Evolutionary conservation across 2,329 filamentous ascomycete genomes (phyloP).

Genomic region (Beauveria varroae): DNA sequence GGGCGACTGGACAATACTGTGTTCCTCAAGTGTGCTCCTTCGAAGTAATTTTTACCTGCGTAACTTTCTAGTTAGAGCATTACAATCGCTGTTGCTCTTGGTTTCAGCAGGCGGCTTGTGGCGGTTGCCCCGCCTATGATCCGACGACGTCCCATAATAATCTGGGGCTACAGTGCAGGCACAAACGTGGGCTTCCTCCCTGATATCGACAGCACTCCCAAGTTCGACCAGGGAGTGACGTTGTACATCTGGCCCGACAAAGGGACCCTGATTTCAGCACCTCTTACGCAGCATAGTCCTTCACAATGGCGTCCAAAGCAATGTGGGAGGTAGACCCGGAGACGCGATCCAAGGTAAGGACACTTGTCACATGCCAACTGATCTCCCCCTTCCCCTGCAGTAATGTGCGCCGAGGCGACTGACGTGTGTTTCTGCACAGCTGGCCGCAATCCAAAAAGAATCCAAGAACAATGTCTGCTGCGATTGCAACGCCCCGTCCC

Average conservation of each 20-base stretch:
- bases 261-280: neutral
- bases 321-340: slow-evolving; percentile 99
- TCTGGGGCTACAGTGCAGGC: slow-evolving; percentile 1
- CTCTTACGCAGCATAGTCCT: slow-evolving; percentile 1
- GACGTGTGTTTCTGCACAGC: slow-evolving; percentile 40
- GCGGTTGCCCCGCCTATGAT: slow-evolving; percentile 12
- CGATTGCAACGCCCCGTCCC: slow-evolving; percentile 91
- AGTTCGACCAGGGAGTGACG: neutral
- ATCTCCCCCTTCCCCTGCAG: neutral
- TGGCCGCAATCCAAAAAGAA: slow-evolving; percentile 84
- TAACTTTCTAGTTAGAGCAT: neutral
- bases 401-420: slow-evolving; percentile 10
- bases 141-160: slow-evolving; percentile 8
- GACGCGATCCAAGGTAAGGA: slow-evolving; percentile 79
- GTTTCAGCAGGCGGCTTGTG: neutral
- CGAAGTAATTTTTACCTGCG: too few species aligned
- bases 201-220: slow-evolving; percentile 1
- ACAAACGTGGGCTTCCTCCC: neutral
- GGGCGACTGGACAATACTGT: neutral
- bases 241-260: neutral
- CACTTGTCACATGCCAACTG: slow-evolving; percentile 2
- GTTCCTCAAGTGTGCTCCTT: neutral
- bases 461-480: slow-evolving; percentile 86
- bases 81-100: neutral
- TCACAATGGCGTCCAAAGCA: slow-evolving; percentile 57